These are phyloP conservation scores for Cordyceps fumosorosea DNA, from an alignment of 2,329 filamentous ascomycete species.

Conservation along the genomic window DNA sequence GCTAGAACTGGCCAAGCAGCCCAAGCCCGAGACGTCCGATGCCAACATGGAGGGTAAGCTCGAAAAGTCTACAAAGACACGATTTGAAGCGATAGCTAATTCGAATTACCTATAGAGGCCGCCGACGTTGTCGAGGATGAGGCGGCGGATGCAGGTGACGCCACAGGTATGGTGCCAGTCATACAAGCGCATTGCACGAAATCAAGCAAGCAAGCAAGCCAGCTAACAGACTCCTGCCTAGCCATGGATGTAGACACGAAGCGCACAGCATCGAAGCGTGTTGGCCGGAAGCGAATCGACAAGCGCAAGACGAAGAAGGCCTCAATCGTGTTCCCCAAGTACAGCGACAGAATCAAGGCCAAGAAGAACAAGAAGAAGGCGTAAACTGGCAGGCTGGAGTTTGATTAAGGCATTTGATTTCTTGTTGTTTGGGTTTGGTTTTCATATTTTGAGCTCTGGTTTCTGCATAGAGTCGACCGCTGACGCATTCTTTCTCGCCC, in stretches of 20 bases:
- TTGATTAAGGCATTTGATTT: neutral
- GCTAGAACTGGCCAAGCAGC: conserved; percentile 69
- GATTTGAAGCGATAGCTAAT: conserved; percentile 12
- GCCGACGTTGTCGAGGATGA: conserved; percentile 22
- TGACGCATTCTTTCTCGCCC: neutral
- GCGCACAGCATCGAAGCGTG: conserved; percentile 31
- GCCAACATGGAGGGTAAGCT: conserved; percentile 38
- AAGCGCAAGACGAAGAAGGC: conserved; percentile 51
- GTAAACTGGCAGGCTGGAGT: neutral
- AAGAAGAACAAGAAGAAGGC: conserved; percentile 32
- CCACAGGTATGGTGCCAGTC: conserved; percentile 16
- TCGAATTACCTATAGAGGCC: conserved; percentile 18
- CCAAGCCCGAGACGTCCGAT: conserved; percentile 56
- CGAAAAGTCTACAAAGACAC: neutral
- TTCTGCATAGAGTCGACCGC: neutral
- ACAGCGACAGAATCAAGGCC: conserved; percentile 42
- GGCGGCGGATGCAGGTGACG: conserved; percentile 22
- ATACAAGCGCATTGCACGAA: neutral
- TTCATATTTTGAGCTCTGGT: neutral
- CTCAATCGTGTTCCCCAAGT: conserved; percentile 55
- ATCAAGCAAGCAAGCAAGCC: neutral
- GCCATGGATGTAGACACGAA: conserved; percentile 53
- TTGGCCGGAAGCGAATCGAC: conserved; percentile 45
- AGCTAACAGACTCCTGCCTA: conserved; percentile 14
- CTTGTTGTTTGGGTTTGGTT: neutral